Base-by-base conservation (phyloP, 306 rosid species). In the Castanopsis chinensis region DNA sequence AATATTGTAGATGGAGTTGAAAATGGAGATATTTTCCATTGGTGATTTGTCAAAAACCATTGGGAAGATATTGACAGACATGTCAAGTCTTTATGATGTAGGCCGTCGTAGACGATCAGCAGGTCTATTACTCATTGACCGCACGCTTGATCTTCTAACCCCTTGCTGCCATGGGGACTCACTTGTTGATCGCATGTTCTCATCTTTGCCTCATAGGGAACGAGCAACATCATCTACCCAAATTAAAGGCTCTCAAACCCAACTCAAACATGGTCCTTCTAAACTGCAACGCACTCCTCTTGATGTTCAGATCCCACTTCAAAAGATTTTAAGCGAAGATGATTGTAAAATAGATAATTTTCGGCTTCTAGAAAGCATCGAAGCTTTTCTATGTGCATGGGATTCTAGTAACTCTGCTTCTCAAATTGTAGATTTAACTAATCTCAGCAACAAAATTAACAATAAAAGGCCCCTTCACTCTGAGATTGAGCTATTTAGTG, bases 81-180 rank as follows among this genome's bases (percentile, higher is more conserved):
- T 94, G 99, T 94, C 97, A 59, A 94, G 97, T 83, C 93, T 92
- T 68, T 94, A 94, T 82, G 99, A 94, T 45, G 97, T 92, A 28
- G 99, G 99, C 67, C 93, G 97, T 45, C 93, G 91, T 65, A 94
- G 85, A 83, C 82, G 88, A 79, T 92, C 99, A 20, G 91, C 97
- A 7, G 99, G 97, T 80, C 85, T 92, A 54, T 82, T 94, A 73
- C 89, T 94, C 72, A 60, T 94, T 71, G 99, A 94, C 86, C 97
- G 97, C 58, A 88, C 99, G 8, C 97, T 92, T n/a, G 99, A 94
- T 84, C 97, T 94, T 82, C 93, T 92, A 70, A 94, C 97, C 64
- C 97, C 97, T 59, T 94, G 97, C 81, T 90, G 91, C 75, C 99
- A 94, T 71, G 99, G 97, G 81, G 97, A 92, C 83, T 92, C 97